Evolutionary conservation across 2,329 filamentous ascomycete genomes (phyloP), one percentile per base, ranked within the genome.

Genomic region (Berkeleyomyces rouxiae): DNA sequence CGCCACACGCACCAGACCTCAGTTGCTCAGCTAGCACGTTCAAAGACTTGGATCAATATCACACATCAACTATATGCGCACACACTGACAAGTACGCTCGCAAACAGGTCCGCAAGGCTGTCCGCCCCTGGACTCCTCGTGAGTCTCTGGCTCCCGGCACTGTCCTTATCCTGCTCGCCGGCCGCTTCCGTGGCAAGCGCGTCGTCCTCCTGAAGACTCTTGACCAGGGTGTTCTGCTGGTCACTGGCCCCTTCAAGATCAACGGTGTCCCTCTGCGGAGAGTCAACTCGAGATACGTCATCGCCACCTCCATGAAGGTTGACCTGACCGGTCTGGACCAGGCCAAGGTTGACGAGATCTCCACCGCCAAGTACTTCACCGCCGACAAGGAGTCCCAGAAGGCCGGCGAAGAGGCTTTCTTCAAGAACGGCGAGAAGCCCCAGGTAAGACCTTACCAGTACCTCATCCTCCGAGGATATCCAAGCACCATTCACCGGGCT

Each of bases 221-320:
- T 74, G 83, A 89, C 75, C 90, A 96, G 82, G 93, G 93, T 81
- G 90, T 96, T 70, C 90, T 99, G 77, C 90, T 99, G 77, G 90
- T 99, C 73, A 99, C 93, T 75, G 93, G 93, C 73, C 93, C 93
- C 76, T 99, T 97, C 88, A 99, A 97, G 87, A 87, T 99, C 82
- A 99, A 99, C 82, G 93, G 93, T 78, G 93, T 99, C 70, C 93
- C 93, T 71, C 87, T 99, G 74, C 87, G 93, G 80, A 85, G 88
- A 77, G 88, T 95, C 76, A 95, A 95, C 82, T 82, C 89, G 76
- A 86, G 88, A 79, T 95, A 93, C 79, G 89, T 95, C 75, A 95
- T 95, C 76, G 89, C 88, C 74, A 95, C 89, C 73, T 90, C 86
- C 72, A 85, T 86, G 75, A 88, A 86, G 79, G 82, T 95, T 74